phyloP scores from a whole-genome alignment of 2,329 filamentous ascomycete species.

The Stemphylium beticola region DNA sequence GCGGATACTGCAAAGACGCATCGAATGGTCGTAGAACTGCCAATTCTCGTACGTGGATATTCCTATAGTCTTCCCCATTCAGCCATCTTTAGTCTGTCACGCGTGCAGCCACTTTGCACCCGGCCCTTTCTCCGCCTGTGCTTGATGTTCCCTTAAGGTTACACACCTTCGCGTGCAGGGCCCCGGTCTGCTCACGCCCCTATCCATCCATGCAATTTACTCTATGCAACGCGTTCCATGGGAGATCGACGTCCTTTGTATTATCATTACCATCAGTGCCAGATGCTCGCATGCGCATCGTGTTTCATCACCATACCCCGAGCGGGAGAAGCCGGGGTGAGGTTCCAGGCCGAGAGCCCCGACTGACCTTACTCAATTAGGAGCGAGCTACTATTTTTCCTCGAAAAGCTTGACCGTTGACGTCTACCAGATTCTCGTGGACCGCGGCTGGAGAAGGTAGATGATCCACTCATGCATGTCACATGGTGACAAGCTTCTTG shows the following conservation, averaged over 20 bases:
- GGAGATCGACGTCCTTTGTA: too few relatives aligned
- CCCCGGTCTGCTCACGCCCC: slow-evolving; percentile 26
- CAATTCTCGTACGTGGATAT: slow-evolving; percentile 55
- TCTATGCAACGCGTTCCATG: not conserved
- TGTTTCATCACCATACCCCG: not conserved
- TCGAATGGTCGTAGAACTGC: slow-evolving; percentile 55
- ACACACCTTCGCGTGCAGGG: slow-evolving; percentile 28
- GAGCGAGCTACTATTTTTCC: slow-evolving; percentile 74
- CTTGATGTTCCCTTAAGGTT: slow-evolving; percentile 40
- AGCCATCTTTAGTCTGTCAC: slow-evolving; percentile 20
- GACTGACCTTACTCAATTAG: slow-evolving; percentile 54
- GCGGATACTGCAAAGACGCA: slow-evolving; percentile 59
- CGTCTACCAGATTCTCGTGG: slow-evolving; percentile 74
- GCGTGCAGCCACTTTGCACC: slow-evolving; percentile 25
- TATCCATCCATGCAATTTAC: not conserved
- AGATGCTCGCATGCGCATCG: too few relatives aligned
- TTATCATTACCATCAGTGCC: too few relatives aligned
- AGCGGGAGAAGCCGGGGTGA: slow-evolving; percentile 20
- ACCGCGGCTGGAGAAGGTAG: slow-evolving; percentile 80
- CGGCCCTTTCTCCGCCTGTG: slow-evolving; percentile 15
- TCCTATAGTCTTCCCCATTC: slow-evolving; percentile 11
- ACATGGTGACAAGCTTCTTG: not conserved
- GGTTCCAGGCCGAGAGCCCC: slow-evolving; percentile 14
- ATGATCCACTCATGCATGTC: slow-evolving; percentile 35
- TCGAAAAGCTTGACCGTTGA: slow-evolving; percentile 66